A percentile compares a stretch with the other conserved stretches of the same genome.
phyloP scores from a whole-genome alignment of 805 yeast genomes.

The Saccharomycopsis guyanensis region DNA sequence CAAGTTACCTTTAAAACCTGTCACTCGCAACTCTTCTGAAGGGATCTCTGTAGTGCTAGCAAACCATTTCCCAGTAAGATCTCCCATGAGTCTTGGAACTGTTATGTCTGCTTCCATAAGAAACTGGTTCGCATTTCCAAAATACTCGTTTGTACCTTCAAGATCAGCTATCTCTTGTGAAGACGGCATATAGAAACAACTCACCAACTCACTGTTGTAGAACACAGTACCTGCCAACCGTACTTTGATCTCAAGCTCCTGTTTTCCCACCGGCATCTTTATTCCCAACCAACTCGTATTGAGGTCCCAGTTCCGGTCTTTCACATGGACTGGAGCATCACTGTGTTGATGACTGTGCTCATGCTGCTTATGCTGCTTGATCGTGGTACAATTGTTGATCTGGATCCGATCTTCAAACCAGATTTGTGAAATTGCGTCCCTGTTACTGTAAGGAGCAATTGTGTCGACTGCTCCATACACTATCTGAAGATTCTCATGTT shows the following conservation, averaged over 20 bases:
- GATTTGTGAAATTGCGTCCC: constrained; percentile 14
- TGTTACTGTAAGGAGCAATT: constrained; percentile 14
- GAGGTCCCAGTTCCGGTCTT: constrained; percentile 3
- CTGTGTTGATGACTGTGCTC: background rate
- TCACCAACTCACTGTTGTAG: constrained; percentile 1
- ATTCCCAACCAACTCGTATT: constrained; percentile 3
- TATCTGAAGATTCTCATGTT: constrained; percentile 10
- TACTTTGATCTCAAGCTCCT: background rate
- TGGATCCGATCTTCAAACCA: constrained; percentile 8
- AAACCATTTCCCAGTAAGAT: background rate
- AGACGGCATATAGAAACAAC: constrained; percentile 1
- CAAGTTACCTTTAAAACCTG: constrained; percentile 16
- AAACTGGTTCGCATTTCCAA: background rate
- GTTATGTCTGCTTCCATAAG: background rate
- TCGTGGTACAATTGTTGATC: background rate
- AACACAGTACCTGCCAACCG: constrained; percentile 2
- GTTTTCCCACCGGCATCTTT: background rate
- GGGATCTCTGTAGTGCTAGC: background rate
- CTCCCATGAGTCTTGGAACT: background rate
- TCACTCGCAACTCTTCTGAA: constrained; percentile 2
- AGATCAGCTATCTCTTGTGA: background rate
- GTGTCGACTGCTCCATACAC: constrained; percentile 17
- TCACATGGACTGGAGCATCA: background rate
- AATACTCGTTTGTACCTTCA: background rate
- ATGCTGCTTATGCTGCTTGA: constrained; percentile 1